These are phyloP conservation scores for Panaeolus papilionaceus DNA, from an alignment of 768 basidiomycete species.

Conservation along the genomic window DNA sequence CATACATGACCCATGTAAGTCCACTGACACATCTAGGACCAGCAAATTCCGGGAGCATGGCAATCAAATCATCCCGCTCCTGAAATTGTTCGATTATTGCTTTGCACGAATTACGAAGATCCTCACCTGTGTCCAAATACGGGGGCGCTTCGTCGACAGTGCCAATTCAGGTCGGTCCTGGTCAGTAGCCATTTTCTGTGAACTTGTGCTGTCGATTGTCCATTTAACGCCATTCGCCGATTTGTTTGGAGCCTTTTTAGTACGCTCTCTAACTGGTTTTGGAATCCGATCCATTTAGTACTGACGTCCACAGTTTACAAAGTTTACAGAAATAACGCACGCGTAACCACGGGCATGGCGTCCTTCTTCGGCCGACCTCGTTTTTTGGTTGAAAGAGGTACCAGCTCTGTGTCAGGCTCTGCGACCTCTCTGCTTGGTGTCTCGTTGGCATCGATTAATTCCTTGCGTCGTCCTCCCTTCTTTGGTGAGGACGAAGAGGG, in stretches of 20 bases:
- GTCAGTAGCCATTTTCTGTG: background rate
- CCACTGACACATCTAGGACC: slow-evolving; percentile 34
- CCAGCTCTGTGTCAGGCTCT: background rate
- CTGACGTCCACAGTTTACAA: background rate
- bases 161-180: background rate
- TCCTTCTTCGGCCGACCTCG: background rate
- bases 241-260: background rate
- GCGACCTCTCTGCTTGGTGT: background rate
- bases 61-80: slow-evolving; percentile 37
- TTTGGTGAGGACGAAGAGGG: background rate
- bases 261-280: background rate
- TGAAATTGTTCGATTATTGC: slow-evolving; percentile 16
- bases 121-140: slow-evolving; percentile 4
- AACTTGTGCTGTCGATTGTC: background rate
- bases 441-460: background rate
- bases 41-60: slow-evolving; percentile 37
- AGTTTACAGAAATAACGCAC: background rate
- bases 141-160: background rate
- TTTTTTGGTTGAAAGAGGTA: background rate
- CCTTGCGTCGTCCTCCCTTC: background rate
- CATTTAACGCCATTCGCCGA: background rate
- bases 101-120: background rate
- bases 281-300: background rate
- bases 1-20: slow-evolving; percentile 33
- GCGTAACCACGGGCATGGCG: background rate